Conservation (phyloP, 306 rosid species). For the Prunus campanulata region DNA sequence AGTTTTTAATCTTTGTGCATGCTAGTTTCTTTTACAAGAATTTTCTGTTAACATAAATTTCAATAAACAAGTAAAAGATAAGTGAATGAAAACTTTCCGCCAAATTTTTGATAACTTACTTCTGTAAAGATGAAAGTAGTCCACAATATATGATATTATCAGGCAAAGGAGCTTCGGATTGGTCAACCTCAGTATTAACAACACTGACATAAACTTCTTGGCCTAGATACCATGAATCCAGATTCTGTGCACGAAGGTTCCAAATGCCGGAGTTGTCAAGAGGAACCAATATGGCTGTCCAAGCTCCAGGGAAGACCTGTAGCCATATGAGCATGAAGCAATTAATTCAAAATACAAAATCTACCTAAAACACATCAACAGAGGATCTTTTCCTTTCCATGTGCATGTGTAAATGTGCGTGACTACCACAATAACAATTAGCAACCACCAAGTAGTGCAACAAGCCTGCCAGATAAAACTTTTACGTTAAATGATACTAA, state of each 20-base stretch:
- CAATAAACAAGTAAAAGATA: neutral
- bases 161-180: constrained; percentile 50
- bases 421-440: neutral
- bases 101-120: constrained; percentile 43
- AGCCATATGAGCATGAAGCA: constrained; percentile 10
- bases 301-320: constrained; percentile 92
- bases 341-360: constrained; percentile 4
- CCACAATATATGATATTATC: constrained; percentile 79
- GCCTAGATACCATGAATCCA: constrained; percentile 86
- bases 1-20: neutral
- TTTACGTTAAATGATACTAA: neutral
- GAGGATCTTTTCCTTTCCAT: neutral
- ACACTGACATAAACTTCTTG: constrained; percentile 77
- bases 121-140: constrained; percentile 76
- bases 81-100: neutral
- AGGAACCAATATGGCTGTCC: constrained; percentile 89
- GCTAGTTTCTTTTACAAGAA: neutral
- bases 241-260: constrained; percentile 89
- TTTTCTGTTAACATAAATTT: neutral
- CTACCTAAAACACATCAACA: neutral
- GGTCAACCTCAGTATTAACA: constrained; percentile 62
- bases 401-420: neutral
- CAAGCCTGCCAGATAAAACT: neutral
- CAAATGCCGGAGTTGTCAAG: constrained; percentile 89
- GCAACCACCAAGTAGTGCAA: neutral